Evolutionary conservation across 805 yeast species (phyloP).

Genomic region (Kockiozyma suomiensis): DNA sequence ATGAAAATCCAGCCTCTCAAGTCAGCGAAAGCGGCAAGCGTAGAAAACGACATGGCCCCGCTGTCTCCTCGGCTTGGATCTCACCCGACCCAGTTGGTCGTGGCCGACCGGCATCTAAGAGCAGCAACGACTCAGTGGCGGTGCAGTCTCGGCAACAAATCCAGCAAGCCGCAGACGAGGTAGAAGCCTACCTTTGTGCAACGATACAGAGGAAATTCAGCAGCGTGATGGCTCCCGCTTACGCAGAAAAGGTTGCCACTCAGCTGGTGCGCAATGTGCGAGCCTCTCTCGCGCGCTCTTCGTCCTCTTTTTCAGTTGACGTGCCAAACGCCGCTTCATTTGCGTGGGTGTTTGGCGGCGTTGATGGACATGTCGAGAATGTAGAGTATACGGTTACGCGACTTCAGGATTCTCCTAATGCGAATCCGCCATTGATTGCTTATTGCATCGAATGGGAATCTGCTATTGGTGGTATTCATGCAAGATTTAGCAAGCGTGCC

Average conservation of each 20-base stretch:
- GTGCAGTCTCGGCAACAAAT: constrained; percentile 3
- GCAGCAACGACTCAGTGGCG: neutral
- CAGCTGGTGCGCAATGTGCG: constrained; percentile 14
- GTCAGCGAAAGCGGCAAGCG: constrained; percentile 11
- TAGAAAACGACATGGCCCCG: constrained; percentile 31
- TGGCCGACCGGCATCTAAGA: constrained; percentile 14
- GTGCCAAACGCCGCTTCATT: constrained; percentile 10
- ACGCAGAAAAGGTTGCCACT: constrained; percentile 14
- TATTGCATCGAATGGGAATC: constrained; percentile 21
- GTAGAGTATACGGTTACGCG: constrained; percentile 13
- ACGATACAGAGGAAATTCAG: constrained; percentile 6
- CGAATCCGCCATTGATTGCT: neutral
- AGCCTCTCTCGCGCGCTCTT: neutral
- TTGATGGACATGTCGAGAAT: constrained; percentile 16
- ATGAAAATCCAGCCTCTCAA: neutral
- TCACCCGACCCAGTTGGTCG: constrained; percentile 25
- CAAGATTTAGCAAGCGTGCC: constrained; percentile 11
- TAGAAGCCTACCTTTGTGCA: constrained; percentile 4
- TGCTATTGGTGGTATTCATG: constrained; percentile 10
- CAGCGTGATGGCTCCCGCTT: neutral
- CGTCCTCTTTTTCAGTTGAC: neutral
- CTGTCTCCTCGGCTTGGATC: constrained; percentile 31
- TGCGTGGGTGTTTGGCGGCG: constrained; percentile 29
- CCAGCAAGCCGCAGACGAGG: constrained; percentile 10
- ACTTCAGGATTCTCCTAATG: neutral